These are phyloP conservation scores for Neurospora crassa DNA, from an alignment of 2,329 filamentous ascomycete genomes.

Conservation along the genomic window DNA sequence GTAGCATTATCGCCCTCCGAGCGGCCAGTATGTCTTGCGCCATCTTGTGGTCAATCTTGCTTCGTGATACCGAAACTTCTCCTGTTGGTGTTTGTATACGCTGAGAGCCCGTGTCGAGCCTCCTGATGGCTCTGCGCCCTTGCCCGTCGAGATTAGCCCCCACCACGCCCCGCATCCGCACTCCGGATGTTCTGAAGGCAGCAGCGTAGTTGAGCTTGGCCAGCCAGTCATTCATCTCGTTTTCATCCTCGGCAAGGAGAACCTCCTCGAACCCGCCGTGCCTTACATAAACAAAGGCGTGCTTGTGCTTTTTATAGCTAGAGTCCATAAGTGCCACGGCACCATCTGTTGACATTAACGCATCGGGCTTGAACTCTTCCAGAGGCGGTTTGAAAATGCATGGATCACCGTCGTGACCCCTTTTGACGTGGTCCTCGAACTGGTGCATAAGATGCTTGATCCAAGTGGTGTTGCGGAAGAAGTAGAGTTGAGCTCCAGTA, in stretches of 20 bases:
- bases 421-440: constrained; percentile 71
- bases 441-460: constrained; percentile 85
- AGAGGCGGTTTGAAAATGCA: constrained; percentile 87
- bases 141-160: constrained; percentile 82
- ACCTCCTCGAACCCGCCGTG: constrained; percentile 84
- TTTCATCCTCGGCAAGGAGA: constrained; percentile 80
- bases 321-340: constrained; percentile 81
- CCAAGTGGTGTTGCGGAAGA: constrained; percentile 91
- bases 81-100: constrained; percentile 62
- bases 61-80: constrained; percentile 62
- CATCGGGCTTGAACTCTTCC: constrained; percentile 87
- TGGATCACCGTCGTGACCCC: constrained; percentile 63
- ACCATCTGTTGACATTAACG: constrained; percentile 84
- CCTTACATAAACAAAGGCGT: constrained; percentile 84
- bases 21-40: constrained; percentile 78
- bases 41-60: constrained; percentile 70
- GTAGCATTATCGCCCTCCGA: constrained; percentile 69
- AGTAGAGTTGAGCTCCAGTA: constrained; percentile 93
- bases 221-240: constrained; percentile 94
- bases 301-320: constrained; percentile 89
- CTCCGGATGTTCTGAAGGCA: constrained; percentile 83
- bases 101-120: constrained; percentile 54
- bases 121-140: constrained; percentile 58
- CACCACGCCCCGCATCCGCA: constrained; percentile 80
- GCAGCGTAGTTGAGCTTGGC: constrained; percentile 94